Conservation (phyloP, 306 rosid genomes). For the Gillenia trifoliata region DNA sequence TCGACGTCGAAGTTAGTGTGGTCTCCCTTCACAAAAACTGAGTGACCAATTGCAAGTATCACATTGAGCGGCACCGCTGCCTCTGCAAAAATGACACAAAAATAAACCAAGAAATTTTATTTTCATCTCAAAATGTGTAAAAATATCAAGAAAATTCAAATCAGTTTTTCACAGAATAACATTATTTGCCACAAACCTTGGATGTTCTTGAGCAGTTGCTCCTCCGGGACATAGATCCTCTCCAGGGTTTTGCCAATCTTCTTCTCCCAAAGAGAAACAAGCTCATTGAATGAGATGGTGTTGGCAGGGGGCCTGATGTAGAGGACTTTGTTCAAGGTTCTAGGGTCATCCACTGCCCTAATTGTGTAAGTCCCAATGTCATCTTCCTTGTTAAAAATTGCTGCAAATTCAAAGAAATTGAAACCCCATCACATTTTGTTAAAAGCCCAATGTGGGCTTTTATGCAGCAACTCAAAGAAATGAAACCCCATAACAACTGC, state of each 20-base stretch:
- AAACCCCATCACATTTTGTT: neutral
- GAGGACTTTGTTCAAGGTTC: conserved; percentile 38
- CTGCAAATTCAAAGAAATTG: conserved; percentile 8
- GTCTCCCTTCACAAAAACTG: conserved; percentile 47
- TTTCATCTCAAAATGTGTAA: too few species aligned
- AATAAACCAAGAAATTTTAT: neutral
- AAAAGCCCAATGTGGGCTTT: neutral
- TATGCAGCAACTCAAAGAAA: neutral
- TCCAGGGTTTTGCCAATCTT: conserved; percentile 32
- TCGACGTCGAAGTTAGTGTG: conserved; percentile 57
- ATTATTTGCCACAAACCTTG: conserved; percentile 12
- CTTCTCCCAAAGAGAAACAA: conserved; percentile 38
- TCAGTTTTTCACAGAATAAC: neutral
- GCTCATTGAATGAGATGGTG: conserved; percentile 30
- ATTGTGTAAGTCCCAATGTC: conserved; percentile 34
- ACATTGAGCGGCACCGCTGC: conserved; percentile 35
- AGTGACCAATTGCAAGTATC: conserved; percentile 33
- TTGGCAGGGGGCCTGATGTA: conserved; percentile 28
- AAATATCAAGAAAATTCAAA: too few species aligned
- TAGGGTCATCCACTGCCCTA: conserved; percentile 39
- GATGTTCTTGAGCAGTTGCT: conserved; percentile 37
- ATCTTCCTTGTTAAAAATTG: conserved; percentile 38
- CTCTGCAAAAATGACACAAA: conserved; percentile 29
- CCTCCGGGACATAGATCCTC: conserved; percentile 26
- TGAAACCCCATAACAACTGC: neutral